A percentile compares a stretch with the other conserved stretches of the same genome.
phyloP scores from a whole-genome alignment of 1,139 yeast species.

The Ashbya aceris region DNA sequence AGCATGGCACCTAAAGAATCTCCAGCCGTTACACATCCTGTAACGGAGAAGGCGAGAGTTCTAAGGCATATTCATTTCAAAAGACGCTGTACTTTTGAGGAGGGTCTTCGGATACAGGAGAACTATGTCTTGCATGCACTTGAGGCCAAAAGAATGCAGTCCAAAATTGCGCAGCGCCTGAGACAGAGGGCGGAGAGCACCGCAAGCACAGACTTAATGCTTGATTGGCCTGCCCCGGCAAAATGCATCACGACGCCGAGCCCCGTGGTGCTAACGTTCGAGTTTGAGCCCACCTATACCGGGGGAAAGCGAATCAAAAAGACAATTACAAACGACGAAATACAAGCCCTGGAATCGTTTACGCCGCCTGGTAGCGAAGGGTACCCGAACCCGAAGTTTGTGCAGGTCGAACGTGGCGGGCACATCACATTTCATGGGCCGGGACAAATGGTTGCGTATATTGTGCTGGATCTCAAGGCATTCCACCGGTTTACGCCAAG shows the following conservation, averaged over 20 bases:
- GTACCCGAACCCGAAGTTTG: slow-evolving; percentile 39
- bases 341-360: slow-evolving; percentile 22
- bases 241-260: slow-evolving; percentile 7
- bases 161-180: slow-evolving; percentile 31
- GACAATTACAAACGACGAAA: slow-evolving; percentile 33
- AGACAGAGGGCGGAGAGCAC: slow-evolving; percentile 32
- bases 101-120: slow-evolving; percentile 58
- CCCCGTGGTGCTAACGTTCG: slow-evolving; percentile 66
- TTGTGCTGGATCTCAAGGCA: slow-evolving; percentile 62
- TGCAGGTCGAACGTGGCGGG: slow-evolving; percentile 88
- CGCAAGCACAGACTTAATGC: slow-evolving; percentile 39
- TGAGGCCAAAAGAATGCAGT: slow-evolving; percentile 48
- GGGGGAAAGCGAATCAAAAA: slow-evolving; percentile 75
- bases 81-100: slow-evolving; percentile 40
- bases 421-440: slow-evolving; percentile 95
- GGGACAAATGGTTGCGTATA: slow-evolving; percentile 85
- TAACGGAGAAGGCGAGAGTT: slow-evolving; percentile 30
- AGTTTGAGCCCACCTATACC: slow-evolving; percentile 77
- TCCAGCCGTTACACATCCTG: slow-evolving; percentile 17
- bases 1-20: not conserved
- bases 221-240: slow-evolving; percentile 42
- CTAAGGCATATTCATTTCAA: slow-evolving; percentile 58
- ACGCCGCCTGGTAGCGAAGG: slow-evolving; percentile 25
- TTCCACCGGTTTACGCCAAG: slow-evolving; percentile 54
- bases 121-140: slow-evolving; percentile 51